These are phyloP conservation scores for Ascochyta pisi DNA, from an alignment of 2,329 filamentous ascomycete species.

Conservation along the genomic window DNA sequence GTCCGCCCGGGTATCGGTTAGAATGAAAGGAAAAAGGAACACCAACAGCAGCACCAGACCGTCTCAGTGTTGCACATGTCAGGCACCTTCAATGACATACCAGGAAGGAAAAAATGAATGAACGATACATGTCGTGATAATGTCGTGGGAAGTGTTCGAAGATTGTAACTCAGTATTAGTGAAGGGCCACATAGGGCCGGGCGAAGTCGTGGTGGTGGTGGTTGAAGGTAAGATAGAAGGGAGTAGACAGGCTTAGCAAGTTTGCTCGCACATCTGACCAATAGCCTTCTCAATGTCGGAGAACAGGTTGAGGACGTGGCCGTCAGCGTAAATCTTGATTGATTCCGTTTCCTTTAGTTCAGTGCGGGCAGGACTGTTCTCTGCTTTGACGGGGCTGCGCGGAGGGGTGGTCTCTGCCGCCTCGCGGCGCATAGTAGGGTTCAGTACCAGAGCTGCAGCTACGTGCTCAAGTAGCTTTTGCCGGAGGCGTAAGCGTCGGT, in stretches of 20 bases:
- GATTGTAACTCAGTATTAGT: conserved; percentile 27
- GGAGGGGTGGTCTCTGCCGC: conserved; percentile 48
- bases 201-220: conserved; percentile 19
- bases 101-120: not conserved
- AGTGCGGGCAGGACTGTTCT: conserved; percentile 39
- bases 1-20: conserved; percentile 40
- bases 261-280: conserved; percentile 52
- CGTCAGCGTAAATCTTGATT: conserved; percentile 54
- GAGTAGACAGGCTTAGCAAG: conserved; percentile 35
- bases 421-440: conserved; percentile 37
- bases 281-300: conserved; percentile 53
- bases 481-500: conserved; percentile 74
- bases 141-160: conserved; percentile 21
- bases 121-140: conserved; percentile 34
- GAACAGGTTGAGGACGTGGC: conserved; percentile 51
- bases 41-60: too few species aligned
- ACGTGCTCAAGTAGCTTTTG: conserved; percentile 85
- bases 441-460: conserved; percentile 65
- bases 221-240: conserved; percentile 10
- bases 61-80: too few species aligned
- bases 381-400: conserved; percentile 47
- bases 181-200: conserved; percentile 22
- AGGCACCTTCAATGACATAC: too few species aligned
- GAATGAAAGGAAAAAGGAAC: conserved; percentile 23
- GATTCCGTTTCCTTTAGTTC: conserved; percentile 51